Evolutionary conservation across 2,329 filamentous ascomycete genomes (phyloP).

Genomic region (Verticillium nonalfalfae): DNA sequence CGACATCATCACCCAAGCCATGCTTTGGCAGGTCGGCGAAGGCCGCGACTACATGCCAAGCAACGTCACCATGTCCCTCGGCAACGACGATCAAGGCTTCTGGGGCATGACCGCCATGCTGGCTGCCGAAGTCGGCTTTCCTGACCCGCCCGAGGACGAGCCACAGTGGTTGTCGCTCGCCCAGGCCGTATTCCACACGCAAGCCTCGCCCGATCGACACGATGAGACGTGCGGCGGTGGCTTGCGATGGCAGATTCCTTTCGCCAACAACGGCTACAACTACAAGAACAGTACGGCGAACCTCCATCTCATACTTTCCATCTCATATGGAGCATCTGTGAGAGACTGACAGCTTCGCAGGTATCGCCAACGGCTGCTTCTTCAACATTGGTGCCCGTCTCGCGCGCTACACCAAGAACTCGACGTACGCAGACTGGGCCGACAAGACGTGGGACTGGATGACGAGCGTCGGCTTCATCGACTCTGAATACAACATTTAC

Average conservation of each 20-base stretch:
- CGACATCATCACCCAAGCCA: conserved; percentile 45
- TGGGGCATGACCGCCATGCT: conserved; percentile 65
- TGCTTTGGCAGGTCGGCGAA: conserved; percentile 53
- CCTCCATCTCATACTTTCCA: background rate
- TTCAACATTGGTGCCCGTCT: conserved; percentile 64
- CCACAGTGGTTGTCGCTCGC: conserved; percentile 60
- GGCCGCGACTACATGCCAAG: conserved; percentile 52
- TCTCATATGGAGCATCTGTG: background rate
- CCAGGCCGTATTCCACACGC: conserved; percentile 63
- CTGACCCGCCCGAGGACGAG: conserved; percentile 45
- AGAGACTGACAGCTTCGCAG: conserved; percentile 18
- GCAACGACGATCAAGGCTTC: conserved; percentile 64
- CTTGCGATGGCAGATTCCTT: conserved; percentile 71
- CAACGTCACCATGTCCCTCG: conserved; percentile 52
- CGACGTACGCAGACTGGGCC: conserved; percentile 58
- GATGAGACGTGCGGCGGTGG: conserved; percentile 60
- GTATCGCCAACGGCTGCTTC: conserved; percentile 56
- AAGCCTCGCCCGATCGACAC: conserved; percentile 56
- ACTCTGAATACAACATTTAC: conserved; percentile 52
- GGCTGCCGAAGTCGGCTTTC: conserved; percentile 59
- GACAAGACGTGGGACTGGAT: conserved; percentile 59
- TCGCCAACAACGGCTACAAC: conserved; percentile 67
- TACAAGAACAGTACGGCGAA: conserved; percentile 56
- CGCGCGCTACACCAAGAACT: conserved; percentile 62
- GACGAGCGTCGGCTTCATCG: conserved; percentile 48